Conservation (phyloP, 2,329 filamentous ascomycete genomes). For the Monosporascus sp. region DNA sequence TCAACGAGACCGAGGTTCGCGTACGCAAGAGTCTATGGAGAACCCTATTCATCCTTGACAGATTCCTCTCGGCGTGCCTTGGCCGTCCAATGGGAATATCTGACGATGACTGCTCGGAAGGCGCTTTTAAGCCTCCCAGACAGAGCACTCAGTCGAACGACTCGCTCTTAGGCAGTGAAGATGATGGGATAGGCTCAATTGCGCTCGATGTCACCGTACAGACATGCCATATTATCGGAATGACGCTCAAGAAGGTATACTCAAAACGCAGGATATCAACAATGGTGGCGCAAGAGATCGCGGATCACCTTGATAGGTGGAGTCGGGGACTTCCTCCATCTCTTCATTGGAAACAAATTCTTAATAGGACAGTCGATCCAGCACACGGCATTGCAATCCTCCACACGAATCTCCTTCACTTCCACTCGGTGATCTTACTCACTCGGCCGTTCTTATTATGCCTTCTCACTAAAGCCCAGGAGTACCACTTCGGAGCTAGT, state of each 20-base stretch:
- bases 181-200: conserved; percentile 24
- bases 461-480: conserved; percentile 40
- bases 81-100: conserved; percentile 58
- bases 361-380: conserved; percentile 32
- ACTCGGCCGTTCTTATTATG: conserved; percentile 61
- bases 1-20: conserved; percentile 38
- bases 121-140: conserved; percentile 29
- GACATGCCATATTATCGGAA: conserved; percentile 52
- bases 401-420: conserved; percentile 57
- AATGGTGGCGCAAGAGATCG: conserved; percentile 51
- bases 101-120: conserved; percentile 55
- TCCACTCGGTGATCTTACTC: conserved; percentile 57
- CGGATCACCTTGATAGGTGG: conserved; percentile 48
- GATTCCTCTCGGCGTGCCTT: conserved; percentile 56
- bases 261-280: conserved; percentile 54
- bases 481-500: conserved; percentile 24
- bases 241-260: conserved; percentile 55
- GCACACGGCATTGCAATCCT: conserved; percentile 53
- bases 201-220: conserved; percentile 50
- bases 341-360: conserved; percentile 47
- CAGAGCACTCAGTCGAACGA: conserved; percentile 4
- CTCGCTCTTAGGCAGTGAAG: conserved; percentile 5
- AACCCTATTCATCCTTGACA: conserved; percentile 59
- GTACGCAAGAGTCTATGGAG: conserved; percentile 57
- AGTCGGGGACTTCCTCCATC: conserved; percentile 40